Conservation (phyloP, 176 grass and related monocot species). For the Eragrostis curvula region DNA sequence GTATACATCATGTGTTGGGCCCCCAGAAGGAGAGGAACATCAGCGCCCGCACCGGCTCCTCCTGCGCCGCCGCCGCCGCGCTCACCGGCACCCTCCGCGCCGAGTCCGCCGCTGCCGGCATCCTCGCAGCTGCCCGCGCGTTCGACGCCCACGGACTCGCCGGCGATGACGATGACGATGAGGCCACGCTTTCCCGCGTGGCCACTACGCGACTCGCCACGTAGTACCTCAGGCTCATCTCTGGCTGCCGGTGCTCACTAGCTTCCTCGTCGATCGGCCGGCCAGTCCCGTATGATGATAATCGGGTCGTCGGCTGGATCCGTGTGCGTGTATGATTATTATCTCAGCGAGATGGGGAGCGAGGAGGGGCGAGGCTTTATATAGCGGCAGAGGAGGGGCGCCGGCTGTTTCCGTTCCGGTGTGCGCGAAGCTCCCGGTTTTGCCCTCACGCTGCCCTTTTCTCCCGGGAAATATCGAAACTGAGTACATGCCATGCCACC, state of each 20-base stretch:
- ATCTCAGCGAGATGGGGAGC: too few relatives aligned
- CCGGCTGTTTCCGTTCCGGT: slow-evolving; percentile 4
- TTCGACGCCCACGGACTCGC: not conserved
- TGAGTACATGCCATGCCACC: not conserved
- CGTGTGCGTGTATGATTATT: too few relatives aligned
- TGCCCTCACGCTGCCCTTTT: too few relatives aligned
- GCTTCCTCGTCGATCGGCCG: too few relatives aligned
- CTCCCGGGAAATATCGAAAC: not conserved
- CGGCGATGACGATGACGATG: not conserved
- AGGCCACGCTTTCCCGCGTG: not conserved
- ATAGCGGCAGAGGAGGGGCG: not conserved
- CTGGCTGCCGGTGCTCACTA: too few relatives aligned
- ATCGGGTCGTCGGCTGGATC: too few relatives aligned
- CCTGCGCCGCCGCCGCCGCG: not conserved
- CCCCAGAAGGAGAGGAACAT: slow-evolving; percentile 44
- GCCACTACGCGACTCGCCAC: not conserved
- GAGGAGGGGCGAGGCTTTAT: not conserved
- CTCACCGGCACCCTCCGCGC: not conserved
- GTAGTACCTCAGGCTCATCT: slow-evolving; percentile 26
- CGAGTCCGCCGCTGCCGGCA: not conserved
- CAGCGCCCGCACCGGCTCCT: slow-evolving; percentile 24
- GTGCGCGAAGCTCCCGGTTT: slow-evolving; percentile 33
- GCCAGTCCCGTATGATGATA: too few relatives aligned
- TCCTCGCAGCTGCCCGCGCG: not conserved
- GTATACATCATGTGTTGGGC: not conserved